Base-by-base conservation (phyloP, 163 green algal genomes). In the Coccomyxa subellipsoidea region DNA sequence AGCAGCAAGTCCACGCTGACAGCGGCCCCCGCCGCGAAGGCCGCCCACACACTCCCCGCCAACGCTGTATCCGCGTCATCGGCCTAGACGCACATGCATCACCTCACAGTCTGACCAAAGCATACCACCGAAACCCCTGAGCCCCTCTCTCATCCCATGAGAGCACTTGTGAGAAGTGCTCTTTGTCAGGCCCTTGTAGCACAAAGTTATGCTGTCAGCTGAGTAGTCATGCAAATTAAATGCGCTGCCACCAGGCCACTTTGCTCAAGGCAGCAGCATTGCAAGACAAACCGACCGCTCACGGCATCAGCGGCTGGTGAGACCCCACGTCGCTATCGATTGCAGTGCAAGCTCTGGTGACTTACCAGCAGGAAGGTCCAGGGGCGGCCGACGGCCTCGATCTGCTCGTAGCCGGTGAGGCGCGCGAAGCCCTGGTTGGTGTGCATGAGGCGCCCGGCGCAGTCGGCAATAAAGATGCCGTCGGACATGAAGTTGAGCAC, bases 341-440 rank as follows among this genome's bases (percentile, higher is more conserved):
- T 12, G 47, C 4, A 59, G 23, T 59, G 4, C 23, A 12, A 27
- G 4, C 21, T 59, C 47, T 1, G 47, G 47, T 23, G 3, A 23
- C 66, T 27, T n/a, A 59, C 73, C 73, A 34, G 15, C 21, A 79
- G 36, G 37, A 79, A 79, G 21, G 36, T 59, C 73, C 73, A 79
- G 36, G 36, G 36, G 32, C 7, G 38, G 5, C 90, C 89, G n/a
- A 95, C 54, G 25, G 91, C 87, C 82, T 93, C 89, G 31, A 80
- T 82, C 5, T 40, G 29, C 27, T 66, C 76, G 87, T 95, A 94
- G 6, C 91, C 54, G 0, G 89, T 93, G 38, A 94, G 89, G n/a
- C 77, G 37, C 7, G 85, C 78, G 83, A 94, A 93, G 25, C 84
- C 87, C 8, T 81, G 47, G 81, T 93, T 93, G 31, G 85, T 86